Evolutionary conservation across 163 green algal genomes (phyloP), one percentile per base, ranked within the genome.

Genomic region (Scenedesmus sp.): DNA sequence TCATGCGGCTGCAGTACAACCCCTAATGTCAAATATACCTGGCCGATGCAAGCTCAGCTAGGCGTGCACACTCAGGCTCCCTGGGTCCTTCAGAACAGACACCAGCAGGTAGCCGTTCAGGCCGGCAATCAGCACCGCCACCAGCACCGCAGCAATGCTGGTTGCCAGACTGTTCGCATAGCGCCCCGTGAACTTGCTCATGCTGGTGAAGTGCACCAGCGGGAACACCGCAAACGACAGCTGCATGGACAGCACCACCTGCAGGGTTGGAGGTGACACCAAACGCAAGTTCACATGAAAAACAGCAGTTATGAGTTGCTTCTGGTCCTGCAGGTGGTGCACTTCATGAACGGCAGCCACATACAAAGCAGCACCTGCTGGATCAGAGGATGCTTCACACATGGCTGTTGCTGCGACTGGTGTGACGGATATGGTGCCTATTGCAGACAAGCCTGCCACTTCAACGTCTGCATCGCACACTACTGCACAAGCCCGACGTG

Each of bases 21-120:
- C n/a, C n/a, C n/a, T n/a, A n/a, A n/a, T n/a, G n/a, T n/a, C n/a
- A n/a, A n/a, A n/a, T n/a, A n/a, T n/a, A n/a, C n/a, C n/a, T n/a
- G n/a, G 72, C 72, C 65, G 65, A 15, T 35, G 42, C 40, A n/a
- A n/a, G n/a, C n/a, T n/a, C 22, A 43, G 44, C 35, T 83, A 49
- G 9, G 20, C 7, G 20, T 83, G 37, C 37, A 76, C 30, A 40
- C 4, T 76, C 37, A 86, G n/a, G 40, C 24, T 61, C 22, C 16
- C 49, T 3, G 61, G 61, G 46, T 88, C 85, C 79, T 10, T 90
- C 44, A 93, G 87, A 24, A 86, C 83, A 37, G 56, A 65, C 26
- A 96, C 73, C 18, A 96, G 82, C 46, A 96, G 93, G 83, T 96
- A 96, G 3, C 81, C 76, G 68, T 96, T 96, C 18, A 96, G 91